phyloP scores from a whole-genome alignment of 176 grass and related monocot genomes.

The Zea luxurians region DNA sequence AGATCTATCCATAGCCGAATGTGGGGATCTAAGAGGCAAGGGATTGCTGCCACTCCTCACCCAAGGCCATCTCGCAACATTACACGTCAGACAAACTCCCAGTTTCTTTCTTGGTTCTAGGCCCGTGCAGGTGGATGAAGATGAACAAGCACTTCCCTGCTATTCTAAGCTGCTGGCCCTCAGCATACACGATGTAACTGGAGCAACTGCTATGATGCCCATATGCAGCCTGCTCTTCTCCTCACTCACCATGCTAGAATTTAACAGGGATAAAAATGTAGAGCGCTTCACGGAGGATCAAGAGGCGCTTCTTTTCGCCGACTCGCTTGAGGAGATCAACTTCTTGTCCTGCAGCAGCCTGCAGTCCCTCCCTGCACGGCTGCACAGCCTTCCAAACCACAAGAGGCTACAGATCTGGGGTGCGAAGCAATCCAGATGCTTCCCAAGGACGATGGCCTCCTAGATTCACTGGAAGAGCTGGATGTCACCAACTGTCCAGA shows the following conservation, averaged over 20 bases:
- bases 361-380: no score
- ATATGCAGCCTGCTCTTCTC: background rate
- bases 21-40: background rate
- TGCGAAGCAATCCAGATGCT: no score
- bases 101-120: background rate
- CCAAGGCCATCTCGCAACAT: background rate
- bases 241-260: background rate
- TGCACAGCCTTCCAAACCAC: no score
- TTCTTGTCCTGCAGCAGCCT: no score
- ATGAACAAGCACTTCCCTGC: background rate
- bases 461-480: no score
- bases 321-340: conserved; percentile 6
- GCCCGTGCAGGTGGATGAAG: background rate
- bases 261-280: background rate
- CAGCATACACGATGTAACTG: background rate
- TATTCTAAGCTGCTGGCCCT: background rate
- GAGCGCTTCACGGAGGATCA: background rate
- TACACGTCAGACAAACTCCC: rapidly evolving
- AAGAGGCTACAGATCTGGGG: no score
- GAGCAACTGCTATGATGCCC: background rate
- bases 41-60: background rate
- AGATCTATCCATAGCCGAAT: rapidly evolving
- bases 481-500: no score
- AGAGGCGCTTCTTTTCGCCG: background rate
- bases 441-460: no score